Conservation (phyloP, 2,329 filamentous ascomycete genomes). For the Aspergillus quadricinctus region DNA sequence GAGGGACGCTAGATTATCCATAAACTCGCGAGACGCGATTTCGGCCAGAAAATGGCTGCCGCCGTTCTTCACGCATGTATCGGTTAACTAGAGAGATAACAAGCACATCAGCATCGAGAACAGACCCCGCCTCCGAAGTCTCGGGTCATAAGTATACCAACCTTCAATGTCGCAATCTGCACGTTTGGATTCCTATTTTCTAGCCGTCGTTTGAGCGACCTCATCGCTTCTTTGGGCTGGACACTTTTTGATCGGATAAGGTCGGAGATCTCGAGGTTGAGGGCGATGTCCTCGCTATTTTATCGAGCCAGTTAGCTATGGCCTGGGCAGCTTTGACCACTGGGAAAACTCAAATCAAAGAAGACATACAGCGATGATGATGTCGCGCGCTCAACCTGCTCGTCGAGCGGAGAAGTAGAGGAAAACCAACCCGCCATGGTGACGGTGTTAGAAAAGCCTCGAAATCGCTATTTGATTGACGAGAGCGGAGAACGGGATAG, state of each 20-base stretch:
- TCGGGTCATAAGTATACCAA: conserved; percentile 40
- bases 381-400: conserved; percentile 94
- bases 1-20: conserved; percentile 92
- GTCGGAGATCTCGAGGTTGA: conserved; percentile 98
- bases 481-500: conserved; percentile 5
- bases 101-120: conserved; percentile 13
- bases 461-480: conserved; percentile 5
- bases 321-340: not conserved
- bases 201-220: conserved; percentile 87
- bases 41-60: conserved; percentile 91
- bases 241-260: conserved; percentile 96
- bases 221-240: conserved; percentile 96
- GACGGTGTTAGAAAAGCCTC: conserved; percentile 25
- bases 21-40: conserved; percentile 94
- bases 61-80: conserved; percentile 98
- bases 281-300: conserved; percentile 83
- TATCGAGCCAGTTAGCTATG: conserved; percentile 4
- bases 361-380: conserved; percentile 78
- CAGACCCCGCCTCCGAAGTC: not conserved
- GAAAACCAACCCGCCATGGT: conserved; percentile 97
- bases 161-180: conserved; percentile 89
- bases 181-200: conserved; percentile 97
- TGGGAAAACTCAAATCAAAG: conserved; percentile 7
- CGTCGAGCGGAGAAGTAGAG: conserved; percentile 87
- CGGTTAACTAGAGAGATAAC: conserved; percentile 64